These are phyloP conservation scores for Fusarium chuoi DNA, from an alignment of 2,329 filamentous ascomycete species.

Conservation along the genomic window DNA sequence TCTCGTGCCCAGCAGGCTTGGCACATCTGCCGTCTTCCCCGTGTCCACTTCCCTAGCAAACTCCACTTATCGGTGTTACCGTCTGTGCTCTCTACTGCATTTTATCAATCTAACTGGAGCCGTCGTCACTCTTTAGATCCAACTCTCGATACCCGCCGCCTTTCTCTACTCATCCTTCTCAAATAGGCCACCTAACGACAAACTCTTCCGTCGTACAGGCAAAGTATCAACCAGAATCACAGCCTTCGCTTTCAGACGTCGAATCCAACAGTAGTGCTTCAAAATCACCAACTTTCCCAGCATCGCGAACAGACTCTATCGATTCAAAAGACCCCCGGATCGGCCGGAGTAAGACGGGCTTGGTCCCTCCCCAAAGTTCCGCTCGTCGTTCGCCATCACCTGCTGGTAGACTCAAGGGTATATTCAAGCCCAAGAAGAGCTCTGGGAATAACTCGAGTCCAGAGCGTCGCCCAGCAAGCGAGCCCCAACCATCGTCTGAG, in stretches of 20 bases:
- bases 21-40: conserved; percentile 26
- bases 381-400: conserved; percentile 73
- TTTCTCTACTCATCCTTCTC: conserved; percentile 68
- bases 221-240: conserved; percentile 53
- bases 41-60: conserved; percentile 35
- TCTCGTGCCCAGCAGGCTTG: conserved; percentile 26
- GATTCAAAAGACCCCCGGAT: conserved; percentile 41
- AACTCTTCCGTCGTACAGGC: conserved; percentile 75
- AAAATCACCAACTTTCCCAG: conserved; percentile 41
- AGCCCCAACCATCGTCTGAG: conserved; percentile 33
- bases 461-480: conserved; percentile 31
- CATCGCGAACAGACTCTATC: conserved; percentile 39
- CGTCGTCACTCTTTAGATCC: conserved; percentile 42
- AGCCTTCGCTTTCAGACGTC: conserved; percentile 32
- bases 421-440: conserved; percentile 61
- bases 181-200: conserved; percentile 74
- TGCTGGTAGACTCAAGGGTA: conserved; percentile 73
- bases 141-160: conserved; percentile 43
- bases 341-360: conserved; percentile 42
- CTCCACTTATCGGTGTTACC: conserved; percentile 21
- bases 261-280: conserved; percentile 42
- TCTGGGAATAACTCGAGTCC: conserved; percentile 36
- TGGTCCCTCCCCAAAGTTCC: conserved; percentile 49
- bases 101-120: conserved; percentile 35
- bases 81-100: conserved; percentile 35